These are phyloP conservation scores for Zymoseptoria tritici DNA, from an alignment of 2,329 filamentous ascomycete genomes.

Conservation along the genomic window DNA sequence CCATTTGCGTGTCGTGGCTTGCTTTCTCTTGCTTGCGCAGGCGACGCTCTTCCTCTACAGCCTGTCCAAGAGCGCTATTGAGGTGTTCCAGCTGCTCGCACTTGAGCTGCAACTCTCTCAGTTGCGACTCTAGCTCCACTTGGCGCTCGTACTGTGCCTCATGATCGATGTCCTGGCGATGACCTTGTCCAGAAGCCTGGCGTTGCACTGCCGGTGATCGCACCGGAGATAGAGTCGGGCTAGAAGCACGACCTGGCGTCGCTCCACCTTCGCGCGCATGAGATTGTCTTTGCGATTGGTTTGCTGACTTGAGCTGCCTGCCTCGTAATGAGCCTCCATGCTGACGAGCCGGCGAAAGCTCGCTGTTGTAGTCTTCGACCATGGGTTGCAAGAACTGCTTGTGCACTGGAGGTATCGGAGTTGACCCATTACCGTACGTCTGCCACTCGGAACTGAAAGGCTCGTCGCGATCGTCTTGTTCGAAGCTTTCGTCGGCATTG, in stretches of 20 bases:
- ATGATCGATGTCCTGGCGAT: conserved; percentile 8
- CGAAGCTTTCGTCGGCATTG: not conserved
- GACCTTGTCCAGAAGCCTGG: conserved; percentile 1
- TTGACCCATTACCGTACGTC: conserved; percentile 22
- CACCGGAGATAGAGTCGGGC: conserved; percentile 25
- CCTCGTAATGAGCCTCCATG: conserved; percentile 5
- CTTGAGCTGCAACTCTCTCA: conserved; percentile 19
- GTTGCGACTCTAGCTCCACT: conserved; percentile 16
- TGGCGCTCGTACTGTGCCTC: not conserved
- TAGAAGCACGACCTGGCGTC: conserved; percentile 23
- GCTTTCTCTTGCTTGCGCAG: conserved; percentile 16
- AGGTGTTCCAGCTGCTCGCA: conserved; percentile 23
- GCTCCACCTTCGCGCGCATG: conserved; percentile 7
- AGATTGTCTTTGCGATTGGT: not conserved
- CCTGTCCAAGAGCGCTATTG: conserved; percentile 19
- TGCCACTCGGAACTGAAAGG: conserved; percentile 26
- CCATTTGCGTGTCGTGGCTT: conserved; percentile 12
- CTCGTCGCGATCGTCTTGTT: conserved; percentile 8
- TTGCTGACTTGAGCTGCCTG: not conserved
- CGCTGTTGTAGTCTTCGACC: conserved; percentile 30
- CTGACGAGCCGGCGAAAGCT: conserved; percentile 25
- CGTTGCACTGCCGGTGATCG: conserved; percentile 20
- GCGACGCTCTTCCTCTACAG: conserved; percentile 21
- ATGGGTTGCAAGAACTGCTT: conserved; percentile 28
- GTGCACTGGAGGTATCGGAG: conserved; percentile 20